These are phyloP conservation scores for Cytospora chrysosperma DNA, from an alignment of 2,329 filamentous ascomycete genomes.

Conservation along the genomic window DNA sequence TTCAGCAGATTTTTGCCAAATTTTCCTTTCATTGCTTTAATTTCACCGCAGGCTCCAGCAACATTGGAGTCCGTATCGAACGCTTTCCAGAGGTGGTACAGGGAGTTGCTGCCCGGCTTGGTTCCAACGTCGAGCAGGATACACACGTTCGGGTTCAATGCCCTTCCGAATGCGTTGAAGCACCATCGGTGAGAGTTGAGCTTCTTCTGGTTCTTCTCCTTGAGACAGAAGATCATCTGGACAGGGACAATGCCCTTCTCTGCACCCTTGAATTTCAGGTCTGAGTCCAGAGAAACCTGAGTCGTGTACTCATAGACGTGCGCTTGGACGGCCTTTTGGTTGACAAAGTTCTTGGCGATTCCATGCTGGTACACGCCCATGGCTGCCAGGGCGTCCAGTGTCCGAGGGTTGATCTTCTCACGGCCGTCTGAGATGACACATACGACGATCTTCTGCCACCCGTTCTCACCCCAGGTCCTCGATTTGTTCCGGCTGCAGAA, in stretches of 20 bases:
- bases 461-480: constrained; percentile 92
- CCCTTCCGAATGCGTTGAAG: constrained; percentile 94
- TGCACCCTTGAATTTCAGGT: constrained; percentile 97
- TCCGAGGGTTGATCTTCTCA: constrained; percentile 84
- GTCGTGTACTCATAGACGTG: constrained; percentile 99
- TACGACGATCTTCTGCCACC: constrained; percentile 99
- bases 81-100: constrained; percentile 99
- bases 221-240: constrained; percentile 97
- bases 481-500: constrained; percentile 93
- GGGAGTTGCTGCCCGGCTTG: constrained; percentile 78
- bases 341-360: constrained; percentile 98
- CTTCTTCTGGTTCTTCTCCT: constrained; percentile 97
- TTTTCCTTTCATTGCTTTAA: constrained; percentile 93
- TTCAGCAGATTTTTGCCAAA: constrained; percentile 82
- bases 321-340: constrained; percentile 89
- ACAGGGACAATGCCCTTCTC: constrained; percentile 98
- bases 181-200: constrained; percentile 99
- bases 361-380: constrained; percentile 98
- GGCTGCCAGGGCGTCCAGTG: constrained; percentile 88
- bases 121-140: constrained; percentile 97
- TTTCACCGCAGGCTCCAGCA: constrained; percentile 93
- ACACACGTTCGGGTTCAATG: constrained; percentile 93
- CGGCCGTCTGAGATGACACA: constrained; percentile 95
- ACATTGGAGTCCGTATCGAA: constrained; percentile 98
- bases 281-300: constrained; percentile 91